Evolutionary conservation across 768 basidiomycete genomes (phyloP).

Genomic region (Porpolomopsis calyptriformis): DNA sequence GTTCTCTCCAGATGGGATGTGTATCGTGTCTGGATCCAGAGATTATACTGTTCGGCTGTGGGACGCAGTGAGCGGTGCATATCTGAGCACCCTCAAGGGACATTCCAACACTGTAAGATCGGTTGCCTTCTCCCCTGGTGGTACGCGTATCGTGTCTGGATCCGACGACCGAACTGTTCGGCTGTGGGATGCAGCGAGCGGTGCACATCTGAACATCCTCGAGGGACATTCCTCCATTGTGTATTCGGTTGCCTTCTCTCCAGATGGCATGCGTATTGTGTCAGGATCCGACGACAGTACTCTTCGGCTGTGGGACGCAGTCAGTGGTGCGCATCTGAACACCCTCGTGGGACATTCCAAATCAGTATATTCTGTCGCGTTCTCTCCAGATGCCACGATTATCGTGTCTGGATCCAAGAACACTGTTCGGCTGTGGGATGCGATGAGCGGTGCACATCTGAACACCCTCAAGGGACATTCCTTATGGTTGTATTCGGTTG

Average conservation of each 20-base stretch:
- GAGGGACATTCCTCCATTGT: conserved; percentile 2
- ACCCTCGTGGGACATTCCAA: neutral
- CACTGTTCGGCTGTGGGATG: neutral
- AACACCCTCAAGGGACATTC: neutral
- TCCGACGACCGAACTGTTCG: neutral
- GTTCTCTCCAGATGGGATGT: conserved; percentile 18
- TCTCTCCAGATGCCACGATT: neutral
- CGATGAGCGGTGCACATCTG: neutral
- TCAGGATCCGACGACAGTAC: conserved; percentile 10
- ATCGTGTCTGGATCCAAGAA: neutral
- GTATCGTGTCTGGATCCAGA: conserved; percentile 13
- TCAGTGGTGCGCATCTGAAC: neutral
- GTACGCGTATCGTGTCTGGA: neutral
- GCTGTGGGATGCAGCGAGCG: neutral
- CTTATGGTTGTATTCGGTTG: conserved; percentile 11
- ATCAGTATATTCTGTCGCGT: neutral
- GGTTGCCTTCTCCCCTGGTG: neutral
- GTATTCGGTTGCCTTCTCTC: conserved; percentile 18
- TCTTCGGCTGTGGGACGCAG: neutral
- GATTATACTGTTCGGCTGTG: neutral
- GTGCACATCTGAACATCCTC: neutral
- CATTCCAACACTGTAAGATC: neutral
- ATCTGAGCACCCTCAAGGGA: neutral
- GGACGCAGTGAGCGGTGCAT: neutral
- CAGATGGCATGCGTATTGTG: conserved; percentile 15